Evolutionary conservation across 768 basidiomycete genomes (phyloP), one percentile per base, ranked within the genome.

Genomic region (Astraeus odoratus): DNA sequence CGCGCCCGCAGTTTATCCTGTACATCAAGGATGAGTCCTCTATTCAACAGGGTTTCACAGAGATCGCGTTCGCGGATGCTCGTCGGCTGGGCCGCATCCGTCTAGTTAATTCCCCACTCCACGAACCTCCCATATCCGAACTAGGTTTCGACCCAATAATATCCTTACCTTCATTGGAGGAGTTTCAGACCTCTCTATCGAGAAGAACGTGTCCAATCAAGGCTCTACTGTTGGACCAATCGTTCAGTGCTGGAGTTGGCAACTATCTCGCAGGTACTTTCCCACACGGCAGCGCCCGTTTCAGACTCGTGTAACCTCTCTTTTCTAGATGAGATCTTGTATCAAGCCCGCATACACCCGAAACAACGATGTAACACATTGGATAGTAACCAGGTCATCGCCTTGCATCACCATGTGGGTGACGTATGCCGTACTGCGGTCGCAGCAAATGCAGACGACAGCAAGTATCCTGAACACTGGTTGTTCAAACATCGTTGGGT

Each of bases 81-180:
- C 75, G 86, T 18, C 72, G 87, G 24, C 73, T 87, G 1, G 85
- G 77, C 1, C 77, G 84, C 31, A 74, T 89, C 51, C 77, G 85
- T 26, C 72, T 88, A 19, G 75, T 77, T 50, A 50, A 62, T 3
- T 67, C 70, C 10, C 86, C 86, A 1, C 63, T 70, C 13, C 65
- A 59, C 2, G 84, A 87, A 52, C 77, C 80, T 1, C 85, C 87
- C 3, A 82, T 89, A 24, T 83, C 80, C 16, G 66, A 68, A 12
- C 72, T 88, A 5, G 86, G 86, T 3, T 87, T 88, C 57, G 86
- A 89, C 59, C 86, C 87, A 8, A 76, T 86, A 35, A 65, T 86
- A 34, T 75, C 68, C 29, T 84, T 85, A 78, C 83, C 81, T 6
- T 47, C 69, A 23, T 52, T 82, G 1, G 67, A 67, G 6, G 68